These are phyloP conservation scores for Aegilops umbellulata DNA, from an alignment of 176 grass and related monocot genomes.

Conservation along the genomic window DNA sequence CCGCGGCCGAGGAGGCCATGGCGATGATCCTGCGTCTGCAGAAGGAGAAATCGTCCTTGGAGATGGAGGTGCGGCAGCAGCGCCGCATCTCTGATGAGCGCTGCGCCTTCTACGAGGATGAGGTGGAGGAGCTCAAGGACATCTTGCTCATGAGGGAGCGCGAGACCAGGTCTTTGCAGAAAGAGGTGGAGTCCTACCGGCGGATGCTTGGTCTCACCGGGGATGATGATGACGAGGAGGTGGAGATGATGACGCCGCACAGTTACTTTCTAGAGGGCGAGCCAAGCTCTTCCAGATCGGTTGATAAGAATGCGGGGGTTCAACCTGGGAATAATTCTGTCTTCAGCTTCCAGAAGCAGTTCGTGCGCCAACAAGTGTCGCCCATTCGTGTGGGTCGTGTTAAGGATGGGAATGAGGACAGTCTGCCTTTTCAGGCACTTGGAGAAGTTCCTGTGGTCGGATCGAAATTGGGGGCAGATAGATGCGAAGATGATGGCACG, in stretches of 20 bases:
- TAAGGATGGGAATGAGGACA: background rate
- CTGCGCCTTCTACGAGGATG: constrained; percentile 67
- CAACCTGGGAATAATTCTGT: constrained; percentile 8
- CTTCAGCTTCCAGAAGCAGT: constrained; percentile 17
- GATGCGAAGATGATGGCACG: constrained; percentile 32
- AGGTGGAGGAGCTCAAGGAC: constrained; percentile 76
- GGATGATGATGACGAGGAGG: background rate
- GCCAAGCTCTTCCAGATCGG: constrained; percentile 31
- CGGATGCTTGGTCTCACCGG: constrained; percentile 34
- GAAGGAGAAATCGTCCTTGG: constrained; percentile 78
- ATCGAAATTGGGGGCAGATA: constrained; percentile 13
- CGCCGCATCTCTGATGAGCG: constrained; percentile 66
- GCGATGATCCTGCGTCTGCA: constrained; percentile 93
- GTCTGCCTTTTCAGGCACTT: background rate
- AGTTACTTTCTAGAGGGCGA: constrained; percentile 18
- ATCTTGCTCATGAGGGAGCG: constrained; percentile 77
- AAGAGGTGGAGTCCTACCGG: constrained; percentile 66
- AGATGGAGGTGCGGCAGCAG: constrained; percentile 76
- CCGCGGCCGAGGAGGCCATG: constrained; percentile 90
- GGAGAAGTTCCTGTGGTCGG: background rate
- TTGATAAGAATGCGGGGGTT: background rate
- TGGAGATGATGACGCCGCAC: constrained; percentile 27
- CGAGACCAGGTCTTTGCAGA: constrained; percentile 56
- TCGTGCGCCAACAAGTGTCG: background rate
- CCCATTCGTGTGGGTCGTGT: background rate